Percentiles rank a stretch among this genome's conserved stretches.
phyloP scores from a whole-genome alignment of 768 basidiomycete genomes.

The Lactarius vividus region DNA sequence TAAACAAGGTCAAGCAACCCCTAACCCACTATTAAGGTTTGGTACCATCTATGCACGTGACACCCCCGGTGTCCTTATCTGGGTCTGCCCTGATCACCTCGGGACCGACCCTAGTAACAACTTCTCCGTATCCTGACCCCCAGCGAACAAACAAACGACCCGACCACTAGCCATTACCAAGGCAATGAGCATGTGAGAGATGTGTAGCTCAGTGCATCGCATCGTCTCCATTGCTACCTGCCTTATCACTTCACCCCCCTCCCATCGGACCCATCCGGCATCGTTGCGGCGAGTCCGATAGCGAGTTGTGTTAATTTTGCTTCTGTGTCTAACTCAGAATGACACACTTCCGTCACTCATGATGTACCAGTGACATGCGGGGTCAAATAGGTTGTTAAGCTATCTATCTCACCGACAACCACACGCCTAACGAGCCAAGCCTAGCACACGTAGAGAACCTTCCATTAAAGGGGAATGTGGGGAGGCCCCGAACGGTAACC shows the following conservation, averaged over 20 bases:
- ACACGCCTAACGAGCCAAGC: no score
- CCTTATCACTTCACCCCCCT: background rate
- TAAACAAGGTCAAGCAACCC: background rate
- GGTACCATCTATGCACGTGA: background rate
- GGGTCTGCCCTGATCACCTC: conserved; percentile 1
- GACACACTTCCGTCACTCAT: background rate
- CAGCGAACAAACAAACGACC: background rate
- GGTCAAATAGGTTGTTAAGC: background rate
- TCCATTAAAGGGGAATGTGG: background rate
- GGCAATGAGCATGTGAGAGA: no score
- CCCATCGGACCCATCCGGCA: no score
- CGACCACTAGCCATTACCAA: conserved; percentile 7
- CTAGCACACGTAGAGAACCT: background rate
- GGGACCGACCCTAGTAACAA: background rate
- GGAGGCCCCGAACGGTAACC: background rate
- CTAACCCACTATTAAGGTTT: background rate
- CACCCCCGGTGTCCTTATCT: background rate
- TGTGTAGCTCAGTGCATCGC: background rate
- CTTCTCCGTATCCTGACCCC: background rate
- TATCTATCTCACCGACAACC: no score
- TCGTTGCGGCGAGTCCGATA: background rate
- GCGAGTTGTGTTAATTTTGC: background rate
- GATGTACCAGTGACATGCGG: background rate
- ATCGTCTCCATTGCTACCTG: background rate
- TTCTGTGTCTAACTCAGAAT: background rate